Conservation (phyloP, 2,329 filamentous ascomycete species). For the Sclerotiophoma versabilis region DNA sequence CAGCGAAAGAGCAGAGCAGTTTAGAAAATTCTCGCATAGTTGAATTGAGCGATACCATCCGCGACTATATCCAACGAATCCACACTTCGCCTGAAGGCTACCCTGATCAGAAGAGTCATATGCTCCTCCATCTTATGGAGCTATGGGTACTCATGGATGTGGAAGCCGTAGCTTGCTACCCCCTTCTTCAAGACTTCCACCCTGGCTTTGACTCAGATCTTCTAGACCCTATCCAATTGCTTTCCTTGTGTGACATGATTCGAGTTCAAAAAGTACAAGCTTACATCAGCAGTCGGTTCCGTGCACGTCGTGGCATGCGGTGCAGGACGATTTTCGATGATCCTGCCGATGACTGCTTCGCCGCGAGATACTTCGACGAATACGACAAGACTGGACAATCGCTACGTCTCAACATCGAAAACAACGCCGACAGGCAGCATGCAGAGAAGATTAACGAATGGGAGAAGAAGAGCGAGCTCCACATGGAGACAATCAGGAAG, state of each 20-base stretch:
- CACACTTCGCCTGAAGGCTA: constrained; percentile 51
- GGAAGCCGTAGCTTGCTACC: constrained; percentile 51
- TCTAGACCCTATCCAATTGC: constrained; percentile 64
- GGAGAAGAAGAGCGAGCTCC: constrained; percentile 30
- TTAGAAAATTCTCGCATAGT: constrained; percentile 4
- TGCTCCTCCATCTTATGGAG: constrained; percentile 63
- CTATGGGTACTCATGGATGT: constrained; percentile 66
- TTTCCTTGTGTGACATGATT: constrained; percentile 56
- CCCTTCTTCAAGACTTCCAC: constrained; percentile 60
- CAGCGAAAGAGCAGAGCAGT: constrained; percentile 37
- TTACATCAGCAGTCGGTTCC: constrained; percentile 55
- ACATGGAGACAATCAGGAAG: constrained; percentile 21
- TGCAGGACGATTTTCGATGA: constrained; percentile 58
- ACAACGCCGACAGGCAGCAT: constrained; percentile 35
- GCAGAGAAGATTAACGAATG: constrained; percentile 53
- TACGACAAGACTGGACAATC: constrained; percentile 34
- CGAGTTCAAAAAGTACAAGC: constrained; percentile 59
- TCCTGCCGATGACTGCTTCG: constrained; percentile 54
- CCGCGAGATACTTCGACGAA: constrained; percentile 55
- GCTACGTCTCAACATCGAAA: constrained; percentile 48
- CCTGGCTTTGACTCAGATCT: constrained; percentile 59
- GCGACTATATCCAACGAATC: constrained; percentile 17
- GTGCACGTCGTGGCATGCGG: constrained; percentile 7
- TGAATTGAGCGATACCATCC: constrained; percentile 53
- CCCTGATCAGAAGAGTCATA: constrained; percentile 59